Evolutionary conservation across 2,329 filamentous ascomycete genomes (phyloP).

Genomic region (Leptosphaerulina australis): DNA sequence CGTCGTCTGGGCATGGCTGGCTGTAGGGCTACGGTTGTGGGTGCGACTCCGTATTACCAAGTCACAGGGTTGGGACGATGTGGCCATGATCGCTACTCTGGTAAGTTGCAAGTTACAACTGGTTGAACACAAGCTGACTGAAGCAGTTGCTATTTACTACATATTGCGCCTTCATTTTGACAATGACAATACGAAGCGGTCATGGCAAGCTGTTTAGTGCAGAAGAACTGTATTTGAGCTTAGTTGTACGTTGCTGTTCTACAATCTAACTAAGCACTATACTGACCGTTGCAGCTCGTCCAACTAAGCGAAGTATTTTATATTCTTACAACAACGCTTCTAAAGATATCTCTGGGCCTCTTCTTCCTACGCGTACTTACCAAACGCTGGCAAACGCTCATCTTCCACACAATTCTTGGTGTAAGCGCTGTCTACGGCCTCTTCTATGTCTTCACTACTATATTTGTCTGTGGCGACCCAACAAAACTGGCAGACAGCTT

Average conservation of each 20-base stretch:
- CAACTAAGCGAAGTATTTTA: conserved; percentile 58
- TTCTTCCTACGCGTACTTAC: conserved; percentile 46
- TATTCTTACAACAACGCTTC: conserved; percentile 55
- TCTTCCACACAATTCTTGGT: conserved; percentile 33
- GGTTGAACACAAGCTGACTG: not conserved
- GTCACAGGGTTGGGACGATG: conserved; percentile 45
- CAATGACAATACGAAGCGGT: conserved; percentile 25
- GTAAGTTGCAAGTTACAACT: conserved; percentile 14
- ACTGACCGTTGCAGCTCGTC: conserved; percentile 32
- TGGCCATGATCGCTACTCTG: conserved; percentile 38
- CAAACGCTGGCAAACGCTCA: conserved; percentile 37
- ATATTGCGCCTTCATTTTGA: conserved; percentile 21
- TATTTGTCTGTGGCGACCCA: conserved; percentile 43
- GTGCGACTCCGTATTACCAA: conserved; percentile 43
- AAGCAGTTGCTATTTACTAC: conserved; percentile 14
- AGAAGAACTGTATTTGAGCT: conserved; percentile 21
- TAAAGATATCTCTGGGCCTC: conserved; percentile 52
- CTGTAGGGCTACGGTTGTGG: conserved; percentile 43
- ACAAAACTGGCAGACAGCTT: conserved; percentile 32
- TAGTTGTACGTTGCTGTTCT: conserved; percentile 25
- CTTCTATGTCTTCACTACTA: conserved; percentile 37
- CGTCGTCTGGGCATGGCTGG: conserved; percentile 35
- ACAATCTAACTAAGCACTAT: too few relatives aligned
- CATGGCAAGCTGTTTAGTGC: conserved; percentile 20
- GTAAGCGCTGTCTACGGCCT: conserved; percentile 36